Conservation (phyloP, 257 asterid genomes). For the Paulownia fortunei region DNA sequence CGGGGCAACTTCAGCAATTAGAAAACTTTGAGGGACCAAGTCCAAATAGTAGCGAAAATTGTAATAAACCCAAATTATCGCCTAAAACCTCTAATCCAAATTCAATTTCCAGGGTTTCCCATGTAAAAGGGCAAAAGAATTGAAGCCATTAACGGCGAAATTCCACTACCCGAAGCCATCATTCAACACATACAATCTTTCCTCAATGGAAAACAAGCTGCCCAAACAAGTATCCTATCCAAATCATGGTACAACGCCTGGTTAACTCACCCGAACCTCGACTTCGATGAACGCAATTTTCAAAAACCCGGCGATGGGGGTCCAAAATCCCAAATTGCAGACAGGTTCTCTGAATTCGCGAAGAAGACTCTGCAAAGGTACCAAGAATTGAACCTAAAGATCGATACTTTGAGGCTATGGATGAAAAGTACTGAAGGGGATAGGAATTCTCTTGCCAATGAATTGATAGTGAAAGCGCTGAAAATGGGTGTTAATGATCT, state of each 20-base stretch:
- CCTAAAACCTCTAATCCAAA: neutral
- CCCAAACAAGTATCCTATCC: neutral
- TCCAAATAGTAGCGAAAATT: neutral
- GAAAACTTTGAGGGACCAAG: neutral
- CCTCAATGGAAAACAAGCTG: constrained; percentile 23
- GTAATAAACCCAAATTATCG: neutral
- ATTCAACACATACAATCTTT: constrained; percentile 33
- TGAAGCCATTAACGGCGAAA: neutral
- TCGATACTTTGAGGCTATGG: neutral
- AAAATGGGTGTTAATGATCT: constrained; percentile 16
- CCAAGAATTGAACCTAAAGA: neutral
- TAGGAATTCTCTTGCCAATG: neutral
- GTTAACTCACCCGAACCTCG: constrained; percentile 13
- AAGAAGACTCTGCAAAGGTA: constrained; percentile 12
- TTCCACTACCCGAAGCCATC: constrained; percentile 3
- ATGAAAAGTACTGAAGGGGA: neutral
- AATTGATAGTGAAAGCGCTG: neutral
- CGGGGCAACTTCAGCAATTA: neutral
- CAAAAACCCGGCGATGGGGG: neutral
- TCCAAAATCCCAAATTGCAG: neutral
- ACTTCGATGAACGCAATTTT: neutral
- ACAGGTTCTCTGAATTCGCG: neutral
- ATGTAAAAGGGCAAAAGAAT: constrained; percentile 12
- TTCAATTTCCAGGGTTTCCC: constrained; percentile 18
- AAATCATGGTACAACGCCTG: constrained; percentile 34